Evolutionary conservation across 108 stramenopile genomes (phyloP).

Genomic region (Aurantiochytrium sp.): DNA sequence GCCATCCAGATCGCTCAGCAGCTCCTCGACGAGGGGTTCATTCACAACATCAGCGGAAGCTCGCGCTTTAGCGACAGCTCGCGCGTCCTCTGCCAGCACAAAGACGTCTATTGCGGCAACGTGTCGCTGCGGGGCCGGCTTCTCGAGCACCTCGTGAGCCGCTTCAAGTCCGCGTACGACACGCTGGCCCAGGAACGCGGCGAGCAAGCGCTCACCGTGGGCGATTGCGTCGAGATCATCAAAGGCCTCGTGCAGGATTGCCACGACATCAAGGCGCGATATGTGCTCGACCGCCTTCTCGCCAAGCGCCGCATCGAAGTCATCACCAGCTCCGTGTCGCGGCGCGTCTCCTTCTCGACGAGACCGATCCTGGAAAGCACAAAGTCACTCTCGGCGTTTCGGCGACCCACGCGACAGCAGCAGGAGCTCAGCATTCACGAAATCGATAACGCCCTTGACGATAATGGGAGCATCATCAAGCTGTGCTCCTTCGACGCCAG

Average conservation of each 20-base stretch:
- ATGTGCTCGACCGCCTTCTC: background rate
- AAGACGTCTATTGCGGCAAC: background rate
- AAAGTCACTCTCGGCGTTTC: background rate
- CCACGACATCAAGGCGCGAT: background rate
- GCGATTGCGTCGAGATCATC: background rate
- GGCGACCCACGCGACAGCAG: too few relatives aligned
- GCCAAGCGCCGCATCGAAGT: background rate
- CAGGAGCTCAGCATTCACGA: background rate
- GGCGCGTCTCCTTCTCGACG: background rate
- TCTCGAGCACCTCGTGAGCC: background rate
- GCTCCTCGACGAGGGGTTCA: background rate
- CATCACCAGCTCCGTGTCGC: background rate
- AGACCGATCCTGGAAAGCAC: background rate
- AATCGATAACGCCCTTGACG: background rate
- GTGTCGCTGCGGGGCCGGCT: background rate
- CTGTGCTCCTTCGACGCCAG: too few relatives aligned
- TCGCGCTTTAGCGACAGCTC: background rate
- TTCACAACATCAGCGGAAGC: background rate
- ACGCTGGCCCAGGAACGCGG: background rate
- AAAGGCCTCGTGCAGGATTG: background rate
- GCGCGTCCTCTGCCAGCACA: background rate
- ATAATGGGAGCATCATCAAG: background rate
- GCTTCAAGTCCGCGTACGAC: background rate
- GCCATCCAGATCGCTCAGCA: conserved; percentile 24
- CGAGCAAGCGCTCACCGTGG: background rate